A percentile compares a stretch with the other conserved stretches of the same genome.
Conservation (phyloP, 441 rosid species). For the Adansonia madagascariensis region DNA sequence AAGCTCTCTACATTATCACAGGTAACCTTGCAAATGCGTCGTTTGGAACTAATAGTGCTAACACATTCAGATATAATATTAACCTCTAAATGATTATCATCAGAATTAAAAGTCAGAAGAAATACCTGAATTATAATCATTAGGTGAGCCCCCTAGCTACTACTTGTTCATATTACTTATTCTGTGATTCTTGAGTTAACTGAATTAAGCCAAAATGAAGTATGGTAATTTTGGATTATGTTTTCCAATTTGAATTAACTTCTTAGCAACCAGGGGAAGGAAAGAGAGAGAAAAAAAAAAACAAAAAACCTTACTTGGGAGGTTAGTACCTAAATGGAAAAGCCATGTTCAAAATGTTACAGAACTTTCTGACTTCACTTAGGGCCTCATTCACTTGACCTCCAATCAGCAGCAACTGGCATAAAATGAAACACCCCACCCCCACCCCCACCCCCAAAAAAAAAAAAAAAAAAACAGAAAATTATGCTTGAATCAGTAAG, state of each 20-base stretch:
- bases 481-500: background rate
- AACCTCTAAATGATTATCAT: background rate
- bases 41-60: background rate
- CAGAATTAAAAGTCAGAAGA: background rate
- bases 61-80: background rate
- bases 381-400: conserved; percentile 65
- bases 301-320: background rate
- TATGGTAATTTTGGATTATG: background rate
- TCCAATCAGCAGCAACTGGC: conserved; percentile 71
- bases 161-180: background rate
- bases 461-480: background rate
- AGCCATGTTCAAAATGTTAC: conserved; percentile 42
- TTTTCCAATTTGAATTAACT: conserved; percentile 8
- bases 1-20: background rate
- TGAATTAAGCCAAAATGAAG: background rate
- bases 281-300: background rate
- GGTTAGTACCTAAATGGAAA: conserved; percentile 63
- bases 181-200: conserved; percentile 9
- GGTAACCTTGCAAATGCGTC: background rate
- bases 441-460: too few species aligned
- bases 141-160: background rate
- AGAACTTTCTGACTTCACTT: conserved; percentile 54
- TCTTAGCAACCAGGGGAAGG: background rate
- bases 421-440: conserved; percentile 12
- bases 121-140: background rate